Evolutionary conservation across 2,329 filamentous ascomycete genomes (phyloP).

Genomic region (Harringtonia lauricola): DNA sequence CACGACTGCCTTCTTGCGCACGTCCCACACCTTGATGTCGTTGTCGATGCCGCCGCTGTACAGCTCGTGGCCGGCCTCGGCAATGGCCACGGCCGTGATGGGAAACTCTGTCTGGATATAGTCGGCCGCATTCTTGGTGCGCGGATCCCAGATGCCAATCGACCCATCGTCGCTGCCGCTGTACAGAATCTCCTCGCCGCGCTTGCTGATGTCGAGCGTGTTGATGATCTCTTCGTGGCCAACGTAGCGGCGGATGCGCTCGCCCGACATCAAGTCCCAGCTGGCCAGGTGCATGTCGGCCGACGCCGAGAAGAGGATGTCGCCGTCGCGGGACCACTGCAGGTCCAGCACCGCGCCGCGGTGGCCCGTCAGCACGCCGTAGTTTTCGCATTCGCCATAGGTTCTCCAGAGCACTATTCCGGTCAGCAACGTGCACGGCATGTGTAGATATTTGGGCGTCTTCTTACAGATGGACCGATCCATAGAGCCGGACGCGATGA

Average conservation of each 20-base stretch:
- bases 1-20: conserved; percentile 79
- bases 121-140: conserved; percentile 78
- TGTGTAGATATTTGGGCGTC: conserved; percentile 21
- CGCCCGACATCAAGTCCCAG: conserved; percentile 90
- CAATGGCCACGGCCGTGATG: conserved; percentile 81
- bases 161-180: conserved; percentile 90
- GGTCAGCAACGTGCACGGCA: background rate
- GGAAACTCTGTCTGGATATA: conserved; percentile 88
- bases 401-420: conserved; percentile 79
- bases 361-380: conserved; percentile 78
- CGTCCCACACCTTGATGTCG: conserved; percentile 93
- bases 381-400: conserved; percentile 89
- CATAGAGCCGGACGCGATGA: conserved; percentile 92
- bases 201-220: conserved; percentile 73
- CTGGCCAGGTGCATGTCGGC: conserved; percentile 89
- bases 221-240: conserved; percentile 98
- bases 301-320: conserved; percentile 81
- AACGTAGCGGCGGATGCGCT: conserved; percentile 79
- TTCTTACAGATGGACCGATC: conserved; percentile 69
- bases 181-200: conserved; percentile 82
- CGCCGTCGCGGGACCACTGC: conserved; percentile 93
- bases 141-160: conserved; percentile 92
- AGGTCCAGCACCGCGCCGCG: conserved; percentile 84
- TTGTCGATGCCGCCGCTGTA: conserved; percentile 95
- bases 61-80: conserved; percentile 89